Evolutionary conservation across 192 early-diverging fungal genomes (phyloP), one percentile per base, ranked within the genome.

Genomic region (Coemansia sp.): DNA sequence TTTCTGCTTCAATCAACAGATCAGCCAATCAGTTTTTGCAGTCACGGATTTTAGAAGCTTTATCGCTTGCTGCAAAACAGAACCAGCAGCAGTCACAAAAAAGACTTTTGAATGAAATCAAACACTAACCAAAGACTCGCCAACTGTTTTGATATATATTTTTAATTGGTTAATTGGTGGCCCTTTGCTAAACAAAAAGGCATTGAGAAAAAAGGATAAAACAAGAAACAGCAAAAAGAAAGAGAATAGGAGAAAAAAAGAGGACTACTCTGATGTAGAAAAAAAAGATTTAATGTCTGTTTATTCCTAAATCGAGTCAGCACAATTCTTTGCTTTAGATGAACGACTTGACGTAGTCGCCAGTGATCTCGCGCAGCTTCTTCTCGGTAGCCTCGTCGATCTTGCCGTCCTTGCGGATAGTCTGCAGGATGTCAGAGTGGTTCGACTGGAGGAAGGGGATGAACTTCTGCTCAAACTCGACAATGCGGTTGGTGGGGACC

Each of bases 401-500:
- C 73, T 89, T 86, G 76, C 90, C 90, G 76, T 96, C 86, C 77
- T 87, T 90, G 86, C 92, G 91, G 85, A 99, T 97, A 69, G 88
- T 77, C 55, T 94, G 88, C 65, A 96, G 87, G 67, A 96, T 85
- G 64, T 93, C 94, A 64, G 87, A 80, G 82, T 96, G 93, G 84
- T 93, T 95, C 66, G 93, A 86, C 65, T 86, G 84, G 73, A 99
- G 77, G 87, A 92, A 86, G 56, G 93, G 91, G 66, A 95, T 87
- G 80, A 97, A 89, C 67, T 89, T 89, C 59, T 88, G 82, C 85
- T 99, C 97, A 84, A 94, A 99, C 75, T 93, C 91, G 73, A 90
- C 91, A 61, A 99, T 89, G 78, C 92, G 91, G 86, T 90, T 87
- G 70, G 93, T 93, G 63, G 92, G 92, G 81, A 99, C 85, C 89